Evolutionary conservation across 305 asterid genomes (phyloP).

Genomic region (Petunia hybrid): DNA sequence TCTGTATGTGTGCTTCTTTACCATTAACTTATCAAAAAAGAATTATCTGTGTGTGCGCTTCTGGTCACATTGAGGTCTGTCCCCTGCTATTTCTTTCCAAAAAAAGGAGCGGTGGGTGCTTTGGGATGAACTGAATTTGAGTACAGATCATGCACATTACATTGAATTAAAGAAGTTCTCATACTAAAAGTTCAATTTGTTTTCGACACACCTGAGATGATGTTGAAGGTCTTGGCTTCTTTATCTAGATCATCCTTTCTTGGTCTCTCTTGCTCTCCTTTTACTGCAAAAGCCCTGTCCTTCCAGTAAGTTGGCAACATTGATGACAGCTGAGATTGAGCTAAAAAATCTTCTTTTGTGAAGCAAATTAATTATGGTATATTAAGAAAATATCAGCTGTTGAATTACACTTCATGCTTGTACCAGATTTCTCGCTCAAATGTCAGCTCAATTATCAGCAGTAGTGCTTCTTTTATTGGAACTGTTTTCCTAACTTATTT

Average conservation of each 20-base stretch:
- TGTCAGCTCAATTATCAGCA: slow-evolving; percentile 5
- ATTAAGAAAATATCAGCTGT: not conserved
- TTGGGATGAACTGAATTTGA: slow-evolving; percentile 7
- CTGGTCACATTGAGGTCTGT: slow-evolving; percentile 2
- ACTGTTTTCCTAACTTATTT: not conserved
- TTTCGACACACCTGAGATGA: slow-evolving; percentile 21
- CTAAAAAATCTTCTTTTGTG: not conserved
- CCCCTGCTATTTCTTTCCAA: slow-evolving; percentile 3
- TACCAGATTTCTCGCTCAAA: slow-evolving; percentile 18
- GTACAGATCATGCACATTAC: not conserved
- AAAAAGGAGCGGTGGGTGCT: not conserved
- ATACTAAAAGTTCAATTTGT: slow-evolving; percentile 9
- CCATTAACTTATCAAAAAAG: no score
- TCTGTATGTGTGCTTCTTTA: slow-evolving; percentile 5
- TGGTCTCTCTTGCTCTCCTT: slow-evolving; percentile 1
- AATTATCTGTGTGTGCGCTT: slow-evolving; percentile 11
- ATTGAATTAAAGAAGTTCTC: not conserved
- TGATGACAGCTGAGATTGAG: not conserved
- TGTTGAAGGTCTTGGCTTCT: not conserved
- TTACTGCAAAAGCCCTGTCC: not conserved
- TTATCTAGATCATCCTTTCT: not conserved
- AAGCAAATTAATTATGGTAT: slow-evolving; percentile 15
- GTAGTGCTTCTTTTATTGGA: not conserved
- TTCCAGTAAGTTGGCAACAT: slow-evolving; percentile 6
- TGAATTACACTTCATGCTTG: not conserved